Conservation (phyloP, 768 basidiomycete genomes). For the Podaxis carcinomalis region DNA sequence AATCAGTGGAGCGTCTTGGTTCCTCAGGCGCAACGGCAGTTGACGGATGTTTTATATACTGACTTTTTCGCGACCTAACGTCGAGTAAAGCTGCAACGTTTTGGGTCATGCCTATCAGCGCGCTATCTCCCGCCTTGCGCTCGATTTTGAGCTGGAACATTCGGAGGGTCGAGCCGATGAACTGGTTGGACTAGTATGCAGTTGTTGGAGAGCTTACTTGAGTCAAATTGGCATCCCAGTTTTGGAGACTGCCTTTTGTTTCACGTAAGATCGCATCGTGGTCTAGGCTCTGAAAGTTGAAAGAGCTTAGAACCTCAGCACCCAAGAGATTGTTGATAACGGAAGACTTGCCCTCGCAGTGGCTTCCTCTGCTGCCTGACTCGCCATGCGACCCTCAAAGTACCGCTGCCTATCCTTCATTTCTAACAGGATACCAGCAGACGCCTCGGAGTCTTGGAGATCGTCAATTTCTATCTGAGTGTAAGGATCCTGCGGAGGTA, state of each 20-base stretch:
- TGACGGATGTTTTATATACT: slow-evolving; percentile 16
- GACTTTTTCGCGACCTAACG: slow-evolving; percentile 62
- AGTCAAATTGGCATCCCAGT: slow-evolving; percentile 55
- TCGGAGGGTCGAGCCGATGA: neutral
- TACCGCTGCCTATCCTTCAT: slow-evolving; percentile 85
- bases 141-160: slow-evolving; percentile 59
- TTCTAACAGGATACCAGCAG: slow-evolving; percentile 72
- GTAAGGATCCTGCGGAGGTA: slow-evolving; percentile 29
- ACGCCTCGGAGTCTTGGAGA: slow-evolving; percentile 63
- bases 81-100: slow-evolving; percentile 74
- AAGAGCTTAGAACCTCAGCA: neutral
- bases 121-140: slow-evolving; percentile 61
- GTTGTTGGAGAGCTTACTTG: slow-evolving; percentile 38
- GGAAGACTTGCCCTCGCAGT: slow-evolving; percentile 20
- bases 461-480: slow-evolving; percentile 81
- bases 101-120: slow-evolving; percentile 70
- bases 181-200: neutral
- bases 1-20: neutral
- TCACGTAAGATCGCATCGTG: slow-evolving; percentile 43
- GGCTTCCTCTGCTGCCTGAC: slow-evolving; percentile 23
- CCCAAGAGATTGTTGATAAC: neutral
- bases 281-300: slow-evolving; percentile 36
- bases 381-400: slow-evolving; percentile 63
- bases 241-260: slow-evolving; percentile 40
- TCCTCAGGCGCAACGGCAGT: neutral